A percentile compares a stretch with the other conserved stretches of the same genome.
phyloP scores from a whole-genome alignment of 1,139 yeast genomes.

The Groenewaldozyma auringiensis region DNA sequence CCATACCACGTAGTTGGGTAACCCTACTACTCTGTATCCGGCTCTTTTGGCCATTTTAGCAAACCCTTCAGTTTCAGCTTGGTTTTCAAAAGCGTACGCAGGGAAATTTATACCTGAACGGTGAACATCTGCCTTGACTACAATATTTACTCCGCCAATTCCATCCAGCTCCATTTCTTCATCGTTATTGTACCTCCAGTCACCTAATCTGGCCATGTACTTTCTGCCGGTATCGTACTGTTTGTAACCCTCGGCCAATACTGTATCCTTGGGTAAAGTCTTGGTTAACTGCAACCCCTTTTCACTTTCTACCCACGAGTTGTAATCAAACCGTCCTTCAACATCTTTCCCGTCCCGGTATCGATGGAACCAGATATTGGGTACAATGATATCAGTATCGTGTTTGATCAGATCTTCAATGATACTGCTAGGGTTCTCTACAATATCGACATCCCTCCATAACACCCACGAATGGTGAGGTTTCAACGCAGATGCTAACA shows the following conservation, averaged over 20 bases:
- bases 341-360: slow-evolving; percentile 66
- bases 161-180: slow-evolving; percentile 75
- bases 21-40: slow-evolving; percentile 77
- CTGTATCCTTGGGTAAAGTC: slow-evolving; percentile 69
- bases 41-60: slow-evolving; percentile 78
- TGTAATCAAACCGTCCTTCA: slow-evolving; percentile 79
- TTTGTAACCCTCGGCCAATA: slow-evolving; percentile 76
- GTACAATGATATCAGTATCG: slow-evolving; percentile 75
- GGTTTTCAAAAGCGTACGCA: slow-evolving; percentile 80
- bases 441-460: slow-evolving; percentile 91
- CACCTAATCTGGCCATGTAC: slow-evolving; percentile 69
- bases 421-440: slow-evolving; percentile 70
- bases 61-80: slow-evolving; percentile 85
- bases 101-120: slow-evolving; percentile 82
- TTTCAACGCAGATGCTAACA: slow-evolving; percentile 63
- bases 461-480: slow-evolving; percentile 92
- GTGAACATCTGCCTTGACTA: slow-evolving; percentile 76
- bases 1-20: slow-evolving; percentile 88
- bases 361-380: slow-evolving; percentile 82
- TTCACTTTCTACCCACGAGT: slow-evolving; percentile 81
- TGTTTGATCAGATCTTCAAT: slow-evolving; percentile 71
- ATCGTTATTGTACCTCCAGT: slow-evolving; percentile 52
- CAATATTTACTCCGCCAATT: slow-evolving; percentile 82
- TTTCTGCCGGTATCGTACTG: slow-evolving; percentile 87
- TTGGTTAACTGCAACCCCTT: slow-evolving; percentile 61